Percentiles rank a stretch among this genome's conserved stretches.
Conservation (phyloP, 2,329 filamentous ascomycete species). For the Colletotrichum viniferum region DNA sequence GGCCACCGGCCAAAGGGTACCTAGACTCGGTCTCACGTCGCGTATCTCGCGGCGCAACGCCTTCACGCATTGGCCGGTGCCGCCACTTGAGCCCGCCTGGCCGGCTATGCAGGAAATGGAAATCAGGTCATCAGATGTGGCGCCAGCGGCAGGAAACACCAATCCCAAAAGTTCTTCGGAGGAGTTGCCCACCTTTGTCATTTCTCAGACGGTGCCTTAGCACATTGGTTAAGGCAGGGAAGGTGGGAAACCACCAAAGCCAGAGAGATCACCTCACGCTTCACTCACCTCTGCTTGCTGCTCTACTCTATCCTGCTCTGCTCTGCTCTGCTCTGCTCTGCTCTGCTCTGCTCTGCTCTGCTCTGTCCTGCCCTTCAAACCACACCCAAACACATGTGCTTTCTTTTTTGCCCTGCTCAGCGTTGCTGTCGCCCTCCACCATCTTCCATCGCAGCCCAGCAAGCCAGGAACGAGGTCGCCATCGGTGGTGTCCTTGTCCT, state of each 20-base stretch:
- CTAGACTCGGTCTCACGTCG: neutral
- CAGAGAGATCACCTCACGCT: neutral
- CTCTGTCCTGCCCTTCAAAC: neutral
- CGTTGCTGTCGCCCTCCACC: neutral
- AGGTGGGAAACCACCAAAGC: neutral
- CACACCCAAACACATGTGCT: neutral
- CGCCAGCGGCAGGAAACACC: conserved; percentile 1
- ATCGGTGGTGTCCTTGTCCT: neutral
- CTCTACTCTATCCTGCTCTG: neutral
- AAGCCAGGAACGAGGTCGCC: neutral
- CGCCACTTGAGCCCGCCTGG: neutral
- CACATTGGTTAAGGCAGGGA: neutral
- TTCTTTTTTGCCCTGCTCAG: neutral
- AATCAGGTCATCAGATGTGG: conserved; percentile 17
- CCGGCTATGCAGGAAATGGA: neutral
- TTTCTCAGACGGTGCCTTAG: neutral
- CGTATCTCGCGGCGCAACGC: neutral
- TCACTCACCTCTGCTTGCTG: neutral
- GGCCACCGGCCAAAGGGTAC: neutral
- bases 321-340: neutral
- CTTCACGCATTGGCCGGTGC: neutral
- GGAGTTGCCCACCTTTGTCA: neutral
- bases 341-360: neutral
- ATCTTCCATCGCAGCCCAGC: neutral
- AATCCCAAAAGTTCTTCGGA: neutral